phyloP scores from a whole-genome alignment of 805 yeast genomes.

The Kodamaea hsintzibuensis region DNA sequence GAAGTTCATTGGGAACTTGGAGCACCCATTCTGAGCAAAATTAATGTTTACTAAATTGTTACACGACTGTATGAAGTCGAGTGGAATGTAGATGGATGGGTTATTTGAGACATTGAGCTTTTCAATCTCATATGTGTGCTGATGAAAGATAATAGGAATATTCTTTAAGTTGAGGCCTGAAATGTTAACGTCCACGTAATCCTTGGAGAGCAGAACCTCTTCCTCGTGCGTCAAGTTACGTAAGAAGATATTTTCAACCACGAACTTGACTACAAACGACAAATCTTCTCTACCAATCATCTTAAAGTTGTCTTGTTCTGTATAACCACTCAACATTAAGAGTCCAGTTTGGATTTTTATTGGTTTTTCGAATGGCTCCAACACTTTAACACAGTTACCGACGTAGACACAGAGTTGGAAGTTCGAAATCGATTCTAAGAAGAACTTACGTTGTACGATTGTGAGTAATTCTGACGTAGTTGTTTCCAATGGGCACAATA shows the following conservation, averaged over 20 bases:
- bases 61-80: conserved; percentile 84
- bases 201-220: conserved; percentile 62
- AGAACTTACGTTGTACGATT: conserved; percentile 74
- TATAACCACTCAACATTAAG: conserved; percentile 74
- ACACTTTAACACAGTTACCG: conserved; percentile 72
- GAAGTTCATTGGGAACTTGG: conserved; percentile 71
- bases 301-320: conserved; percentile 71
- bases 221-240: conserved; percentile 66
- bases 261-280: conserved; percentile 78
- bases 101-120: conserved; percentile 81
- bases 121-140: conserved; percentile 77
- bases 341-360: conserved; percentile 74
- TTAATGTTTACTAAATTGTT: conserved; percentile 65
- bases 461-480: conserved; percentile 74
- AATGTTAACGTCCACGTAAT: conserved; percentile 72
- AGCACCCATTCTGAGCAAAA: conserved; percentile 71
- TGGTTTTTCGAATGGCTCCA: conserved; percentile 74
- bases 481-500: conserved; percentile 76
- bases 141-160: conserved; percentile 80
- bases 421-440: conserved; percentile 66
- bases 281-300: conserved; percentile 83
- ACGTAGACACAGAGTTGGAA: conserved; percentile 73
- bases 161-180: conserved; percentile 74
- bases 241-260: conserved; percentile 62
- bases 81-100: conserved; percentile 80